phyloP scores from a whole-genome alignment of 1,284 basidiomycete species.

The Wallemia ichthyophaga region DNA sequence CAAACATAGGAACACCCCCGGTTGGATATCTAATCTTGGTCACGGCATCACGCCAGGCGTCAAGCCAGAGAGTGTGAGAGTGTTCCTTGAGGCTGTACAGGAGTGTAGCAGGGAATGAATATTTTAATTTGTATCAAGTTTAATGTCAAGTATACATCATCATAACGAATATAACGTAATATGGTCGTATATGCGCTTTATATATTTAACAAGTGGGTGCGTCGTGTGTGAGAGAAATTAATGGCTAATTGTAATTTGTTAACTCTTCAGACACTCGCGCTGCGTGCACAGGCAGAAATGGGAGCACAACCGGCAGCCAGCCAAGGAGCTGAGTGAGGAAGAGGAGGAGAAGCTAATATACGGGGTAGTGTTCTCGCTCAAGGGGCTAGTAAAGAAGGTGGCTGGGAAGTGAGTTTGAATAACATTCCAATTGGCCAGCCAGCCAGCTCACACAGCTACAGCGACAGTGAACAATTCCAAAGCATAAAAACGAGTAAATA shows the following conservation, averaged over 20 bases:
- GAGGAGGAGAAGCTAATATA: neutral
- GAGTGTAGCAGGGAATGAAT: neutral
- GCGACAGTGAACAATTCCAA: neutral
- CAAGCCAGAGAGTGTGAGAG: neutral
- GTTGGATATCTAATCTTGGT: constrained; percentile 87
- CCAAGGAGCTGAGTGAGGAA: neutral
- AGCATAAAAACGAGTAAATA: neutral
- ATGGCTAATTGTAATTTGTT: no score
- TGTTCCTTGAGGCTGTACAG: neutral
- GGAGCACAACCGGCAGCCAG: neutral
- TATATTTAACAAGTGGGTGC: neutral
- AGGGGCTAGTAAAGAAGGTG: neutral
- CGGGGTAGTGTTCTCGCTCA: neutral
- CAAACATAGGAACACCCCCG: constrained; percentile 24
- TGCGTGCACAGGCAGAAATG: neutral
- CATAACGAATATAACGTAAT: no score
- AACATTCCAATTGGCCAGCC: neutral
- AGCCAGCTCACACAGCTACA: no score
- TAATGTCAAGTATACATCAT: neutral
- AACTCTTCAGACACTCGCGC: neutral
- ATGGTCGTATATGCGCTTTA: neutral
- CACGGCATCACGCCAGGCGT: constrained; percentile 51
- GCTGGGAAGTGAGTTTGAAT: neutral
- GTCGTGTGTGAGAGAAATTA: no score
- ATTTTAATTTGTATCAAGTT: neutral